Evolutionary conservation across 306 rosid species (phyloP).

Genomic region (Lathyrus sativus): DNA sequence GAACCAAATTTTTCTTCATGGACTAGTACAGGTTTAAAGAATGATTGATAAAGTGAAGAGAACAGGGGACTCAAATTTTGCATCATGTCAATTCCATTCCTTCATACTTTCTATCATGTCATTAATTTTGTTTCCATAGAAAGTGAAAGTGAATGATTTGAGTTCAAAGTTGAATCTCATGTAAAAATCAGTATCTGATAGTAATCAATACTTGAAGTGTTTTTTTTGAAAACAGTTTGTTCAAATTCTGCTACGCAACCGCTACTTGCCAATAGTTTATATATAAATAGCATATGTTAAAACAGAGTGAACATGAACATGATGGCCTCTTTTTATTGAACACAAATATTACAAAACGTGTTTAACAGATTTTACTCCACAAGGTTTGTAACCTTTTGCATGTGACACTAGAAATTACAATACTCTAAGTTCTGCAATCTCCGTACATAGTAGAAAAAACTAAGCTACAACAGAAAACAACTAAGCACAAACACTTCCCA

Average conservation of each 20-base stretch:
- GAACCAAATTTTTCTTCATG: conserved; percentile 25
- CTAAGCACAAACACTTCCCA: conserved; percentile 12
- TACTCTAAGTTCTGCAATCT: conserved; percentile 12
- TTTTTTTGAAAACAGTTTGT: not conserved
- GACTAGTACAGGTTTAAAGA: not conserved
- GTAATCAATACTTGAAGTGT: not conserved
- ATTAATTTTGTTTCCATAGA: conserved; percentile 18
- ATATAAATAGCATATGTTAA: not conserved
- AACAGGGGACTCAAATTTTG: conserved; percentile 21
- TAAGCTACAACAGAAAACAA: conserved; percentile 29
- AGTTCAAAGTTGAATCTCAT: conserved; percentile 20
- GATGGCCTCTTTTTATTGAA: conserved; percentile 16
- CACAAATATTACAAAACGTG: not conserved
- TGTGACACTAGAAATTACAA: conserved; percentile 11
- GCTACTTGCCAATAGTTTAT: not conserved
- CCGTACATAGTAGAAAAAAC: conserved; percentile 25
- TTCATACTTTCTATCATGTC: conserved; percentile 15
- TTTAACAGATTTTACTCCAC: conserved; percentile 30
- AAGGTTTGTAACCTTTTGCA: conserved; percentile 24
- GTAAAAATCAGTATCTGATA: not conserved
- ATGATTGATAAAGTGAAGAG: conserved; percentile 1
- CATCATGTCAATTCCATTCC: conserved; percentile 16
- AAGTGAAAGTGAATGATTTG: conserved; percentile 25
- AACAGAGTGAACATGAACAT: not conserved
- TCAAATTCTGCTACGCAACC: not conserved